A percentile compares a stretch with the other conserved stretches of the same genome.
phyloP scores from a whole-genome alignment of 257 asterid genomes.

The Solanum habrochaites region DNA sequence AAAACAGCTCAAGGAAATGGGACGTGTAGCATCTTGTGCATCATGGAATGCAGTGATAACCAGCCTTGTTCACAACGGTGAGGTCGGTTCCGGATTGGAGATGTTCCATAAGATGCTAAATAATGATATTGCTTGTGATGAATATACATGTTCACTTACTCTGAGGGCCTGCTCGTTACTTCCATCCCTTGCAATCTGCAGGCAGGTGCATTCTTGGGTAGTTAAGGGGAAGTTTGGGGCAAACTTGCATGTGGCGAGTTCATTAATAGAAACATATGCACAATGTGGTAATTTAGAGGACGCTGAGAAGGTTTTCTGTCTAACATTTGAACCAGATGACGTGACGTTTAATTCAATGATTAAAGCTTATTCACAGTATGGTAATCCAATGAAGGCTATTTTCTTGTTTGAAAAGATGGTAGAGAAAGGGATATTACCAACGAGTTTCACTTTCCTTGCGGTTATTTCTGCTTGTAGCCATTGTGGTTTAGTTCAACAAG shows the following conservation, averaged over 20 bases:
- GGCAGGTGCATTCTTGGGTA: constrained; percentile 11
- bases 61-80: constrained; percentile 6
- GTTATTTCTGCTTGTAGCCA: constrained; percentile 13
- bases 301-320: constrained; percentile 1
- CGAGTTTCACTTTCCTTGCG: constrained; percentile 9
- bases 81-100: neutral
- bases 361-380: constrained; percentile 11
- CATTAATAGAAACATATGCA: constrained; percentile 12
- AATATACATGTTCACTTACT: constrained; percentile 5
- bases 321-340: neutral
- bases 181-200: constrained; percentile 3
- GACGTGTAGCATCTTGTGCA: neutral
- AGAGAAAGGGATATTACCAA: neutral
- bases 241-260: constrained; percentile 14
- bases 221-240: constrained; percentile 1
- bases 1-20: constrained; percentile 6
- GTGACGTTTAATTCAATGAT: constrained; percentile 11
- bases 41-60: constrained; percentile 15
- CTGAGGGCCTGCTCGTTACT: constrained; percentile 5
- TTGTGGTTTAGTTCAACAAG: constrained; percentile 14
- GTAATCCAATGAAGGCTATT: neutral
- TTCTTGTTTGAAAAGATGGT: constrained; percentile 6
- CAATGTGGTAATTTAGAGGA: constrained; percentile 8
- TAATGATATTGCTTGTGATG: neutral
- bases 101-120: constrained; percentile 1